Evolutionary conservation across 768 basidiomycete genomes (phyloP).

Genomic region (Gymnopilus dilepis): DNA sequence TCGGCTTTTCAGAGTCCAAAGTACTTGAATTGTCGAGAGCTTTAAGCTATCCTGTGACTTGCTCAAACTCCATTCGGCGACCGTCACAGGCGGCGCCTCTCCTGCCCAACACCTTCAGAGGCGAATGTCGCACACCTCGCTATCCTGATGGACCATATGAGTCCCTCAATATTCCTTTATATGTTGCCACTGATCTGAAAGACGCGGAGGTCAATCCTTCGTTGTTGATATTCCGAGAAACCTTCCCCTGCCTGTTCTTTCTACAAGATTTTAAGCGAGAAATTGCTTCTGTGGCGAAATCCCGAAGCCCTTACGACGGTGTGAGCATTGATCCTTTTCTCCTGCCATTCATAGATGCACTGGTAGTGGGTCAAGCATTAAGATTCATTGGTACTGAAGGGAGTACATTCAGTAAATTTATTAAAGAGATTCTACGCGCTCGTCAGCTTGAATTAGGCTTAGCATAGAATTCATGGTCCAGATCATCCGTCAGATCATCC

Average conservation of each 20-base stretch:
- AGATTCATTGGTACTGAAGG: conserved; percentile 70
- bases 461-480: no score
- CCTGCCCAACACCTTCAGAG: conserved; percentile 16
- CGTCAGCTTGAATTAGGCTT: not conserved
- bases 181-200: conserved; percentile 31
- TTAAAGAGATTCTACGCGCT: conserved; percentile 58
- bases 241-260: conserved; percentile 35
- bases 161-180: conserved; percentile 26
- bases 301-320: conserved; percentile 30
- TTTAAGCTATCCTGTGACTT: conserved; percentile 17
- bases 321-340: conserved; percentile 35
- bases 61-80: not conserved
- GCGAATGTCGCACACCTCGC: conserved; percentile 22
- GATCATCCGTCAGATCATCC: conserved; percentile 8
- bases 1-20: conserved; percentile 46
- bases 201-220: conserved; percentile 28
- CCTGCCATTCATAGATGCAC: conserved; percentile 71
- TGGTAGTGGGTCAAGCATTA: conserved; percentile 65
- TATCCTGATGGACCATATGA: conserved; percentile 18
- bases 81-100: conserved; percentile 1
- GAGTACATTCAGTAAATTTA: conserved; percentile 78
- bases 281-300: conserved; percentile 19
- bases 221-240: conserved; percentile 27
- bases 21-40: conserved; percentile 28
- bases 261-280: conserved; percentile 29